Conservation (phyloP, 2,329 filamentous ascomycete species). For the Akanthomyces lecanii region DNA sequence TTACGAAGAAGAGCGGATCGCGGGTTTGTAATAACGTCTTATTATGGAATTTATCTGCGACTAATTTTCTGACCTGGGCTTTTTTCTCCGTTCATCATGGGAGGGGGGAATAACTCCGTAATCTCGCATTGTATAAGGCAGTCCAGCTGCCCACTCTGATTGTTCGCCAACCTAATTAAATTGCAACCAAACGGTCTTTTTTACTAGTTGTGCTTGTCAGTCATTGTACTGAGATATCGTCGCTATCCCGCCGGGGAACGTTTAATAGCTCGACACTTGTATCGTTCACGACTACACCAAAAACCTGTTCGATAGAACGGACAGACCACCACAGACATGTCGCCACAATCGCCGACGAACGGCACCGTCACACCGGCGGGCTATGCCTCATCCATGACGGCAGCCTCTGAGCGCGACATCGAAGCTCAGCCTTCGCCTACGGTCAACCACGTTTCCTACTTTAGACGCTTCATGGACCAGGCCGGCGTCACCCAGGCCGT, state of each 20-base stretch:
- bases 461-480: constrained; percentile 53
- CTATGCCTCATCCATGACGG: constrained; percentile 27
- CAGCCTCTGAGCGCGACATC: constrained; percentile 36
- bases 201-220: no score
- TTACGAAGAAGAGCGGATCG: background rate
- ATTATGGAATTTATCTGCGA: background rate
- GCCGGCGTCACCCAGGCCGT: constrained; percentile 54
- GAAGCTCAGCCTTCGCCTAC: constrained; percentile 37
- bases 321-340: background rate
- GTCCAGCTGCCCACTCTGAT: background rate
- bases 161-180: background rate
- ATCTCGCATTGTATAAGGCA: background rate
- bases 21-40: constrained; percentile 1
- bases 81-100: background rate
- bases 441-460: constrained; percentile 39
- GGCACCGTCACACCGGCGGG: constrained; percentile 7
- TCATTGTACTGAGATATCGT: background rate
- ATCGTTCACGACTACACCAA: background rate
- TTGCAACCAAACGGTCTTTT: no score
- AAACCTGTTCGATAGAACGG: background rate
- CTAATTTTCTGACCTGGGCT: no score
- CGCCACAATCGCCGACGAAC: background rate
- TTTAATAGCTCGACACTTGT: background rate
- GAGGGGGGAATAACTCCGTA: background rate
- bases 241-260: background rate